Conservation (phyloP, 495 filamentous ascomycete species). For the Lichenothelia convexa region DNA sequence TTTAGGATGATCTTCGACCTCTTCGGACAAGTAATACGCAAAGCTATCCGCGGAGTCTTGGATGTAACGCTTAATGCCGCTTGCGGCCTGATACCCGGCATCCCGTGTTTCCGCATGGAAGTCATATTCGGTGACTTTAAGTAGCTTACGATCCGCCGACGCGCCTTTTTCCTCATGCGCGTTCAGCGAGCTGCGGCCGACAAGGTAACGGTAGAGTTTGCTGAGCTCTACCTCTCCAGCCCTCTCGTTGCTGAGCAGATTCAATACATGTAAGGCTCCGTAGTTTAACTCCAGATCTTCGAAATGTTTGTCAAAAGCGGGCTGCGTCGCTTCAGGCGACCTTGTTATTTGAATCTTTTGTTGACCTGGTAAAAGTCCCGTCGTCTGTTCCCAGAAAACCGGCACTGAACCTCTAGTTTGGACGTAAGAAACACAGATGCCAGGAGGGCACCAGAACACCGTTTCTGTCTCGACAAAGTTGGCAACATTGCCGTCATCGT, state of each 20-base stretch:
- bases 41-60: constrained; percentile 64
- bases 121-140: constrained; percentile 73
- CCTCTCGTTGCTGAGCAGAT: constrained; percentile 76
- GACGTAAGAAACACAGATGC: constrained; percentile 76
- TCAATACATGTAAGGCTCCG: constrained; percentile 77
- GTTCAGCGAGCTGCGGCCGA: constrained; percentile 48
- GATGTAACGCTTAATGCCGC: constrained; percentile 54
- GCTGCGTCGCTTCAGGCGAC: constrained; percentile 77
- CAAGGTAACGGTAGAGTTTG: constrained; percentile 54
- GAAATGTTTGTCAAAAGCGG: constrained; percentile 91
- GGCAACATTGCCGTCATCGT: constrained; percentile 92
- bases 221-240: constrained; percentile 68
- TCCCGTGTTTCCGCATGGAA: constrained; percentile 89
- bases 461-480: constrained; percentile 70
- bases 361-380: constrained; percentile 74
- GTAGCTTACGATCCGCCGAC: constrained; percentile 38
- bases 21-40: constrained; percentile 74
- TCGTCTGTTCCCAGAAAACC: constrained; percentile 89
- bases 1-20: constrained; percentile 29
- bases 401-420: constrained; percentile 86
- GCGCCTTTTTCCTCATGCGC: constrained; percentile 20
- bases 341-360: constrained; percentile 88
- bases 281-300: constrained; percentile 65
- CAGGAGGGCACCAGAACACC: constrained; percentile 53
- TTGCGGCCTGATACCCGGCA: constrained; percentile 73